A percentile compares a stretch with the other conserved stretches of the same genome.
Conservation (phyloP, 805 yeast genomes). For the Yamadazyma scolyti region DNA sequence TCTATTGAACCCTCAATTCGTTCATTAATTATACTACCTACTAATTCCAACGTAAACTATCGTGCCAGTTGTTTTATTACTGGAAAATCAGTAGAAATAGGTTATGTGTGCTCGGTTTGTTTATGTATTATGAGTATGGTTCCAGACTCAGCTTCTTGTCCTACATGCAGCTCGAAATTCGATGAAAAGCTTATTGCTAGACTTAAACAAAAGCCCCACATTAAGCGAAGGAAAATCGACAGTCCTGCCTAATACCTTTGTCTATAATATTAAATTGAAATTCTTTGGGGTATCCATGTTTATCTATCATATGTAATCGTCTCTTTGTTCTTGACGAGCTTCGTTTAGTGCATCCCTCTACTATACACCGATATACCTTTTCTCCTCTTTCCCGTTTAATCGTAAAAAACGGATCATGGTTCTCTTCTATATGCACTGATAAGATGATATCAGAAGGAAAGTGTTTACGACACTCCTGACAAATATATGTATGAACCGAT, state of each 20-base stretch:
- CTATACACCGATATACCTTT: constrained; percentile 41
- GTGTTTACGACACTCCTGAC: constrained; percentile 32
- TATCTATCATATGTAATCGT: constrained; percentile 45
- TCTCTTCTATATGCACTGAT: constrained; percentile 48
- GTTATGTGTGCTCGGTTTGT: constrained; percentile 94
- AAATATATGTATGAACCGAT: constrained; percentile 26
- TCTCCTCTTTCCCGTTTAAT: constrained; percentile 37
- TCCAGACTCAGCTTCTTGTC: constrained; percentile 69
- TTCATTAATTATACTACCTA: constrained; percentile 73
- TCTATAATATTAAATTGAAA: constrained; percentile 27
- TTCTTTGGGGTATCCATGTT: constrained; percentile 46
- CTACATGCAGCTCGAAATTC: constrained; percentile 80
- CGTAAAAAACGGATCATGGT: constrained; percentile 46
- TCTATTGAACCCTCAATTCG: constrained; percentile 83
- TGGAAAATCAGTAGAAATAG: constrained; percentile 87
- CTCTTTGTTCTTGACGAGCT: constrained; percentile 40
- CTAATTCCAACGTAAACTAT: constrained; percentile 83
- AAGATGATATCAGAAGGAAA: constrained; percentile 44
- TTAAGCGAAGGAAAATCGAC: constrained; percentile 35
- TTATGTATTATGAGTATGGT: constrained; percentile 70
- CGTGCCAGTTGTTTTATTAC: constrained; percentile 92
- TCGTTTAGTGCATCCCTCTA: constrained; percentile 30
- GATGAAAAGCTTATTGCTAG: constrained; percentile 60
- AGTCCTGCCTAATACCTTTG: constrained; percentile 17
- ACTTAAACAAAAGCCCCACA: constrained; percentile 59